A percentile compares a stretch with the other conserved stretches of the same genome.
phyloP scores from a whole-genome alignment of 331 rosid genomes.

The Stylosanthes scabra region DNA sequence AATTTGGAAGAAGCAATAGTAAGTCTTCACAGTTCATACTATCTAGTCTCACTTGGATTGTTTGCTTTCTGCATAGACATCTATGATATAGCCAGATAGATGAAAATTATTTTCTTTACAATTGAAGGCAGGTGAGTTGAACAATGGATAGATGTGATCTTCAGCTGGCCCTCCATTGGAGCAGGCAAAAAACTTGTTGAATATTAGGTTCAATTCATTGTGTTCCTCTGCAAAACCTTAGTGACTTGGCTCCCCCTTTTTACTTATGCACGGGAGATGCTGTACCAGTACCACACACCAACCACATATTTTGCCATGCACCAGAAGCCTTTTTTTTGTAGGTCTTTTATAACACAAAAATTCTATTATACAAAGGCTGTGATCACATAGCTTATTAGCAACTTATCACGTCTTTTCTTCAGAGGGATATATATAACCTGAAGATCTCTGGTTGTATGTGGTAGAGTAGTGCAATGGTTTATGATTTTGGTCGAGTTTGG shows the following conservation, averaged over 20 bases:
- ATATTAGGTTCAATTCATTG: conserved; percentile 22
- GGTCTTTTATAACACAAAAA: conserved; percentile 6
- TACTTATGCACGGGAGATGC: conserved; percentile 19
- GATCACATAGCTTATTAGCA: conserved; percentile 8
- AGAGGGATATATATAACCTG: conserved; percentile 8
- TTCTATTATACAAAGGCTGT: conserved; percentile 24
- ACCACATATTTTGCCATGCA: conserved; percentile 25
- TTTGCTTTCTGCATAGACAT: conserved; percentile 15
- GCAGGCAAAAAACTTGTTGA: conserved; percentile 30
- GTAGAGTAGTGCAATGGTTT: conserved; percentile 4
- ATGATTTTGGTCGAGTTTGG: conserved; percentile 14
- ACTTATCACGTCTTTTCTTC: neutral
- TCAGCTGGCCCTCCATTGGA: conserved; percentile 21
- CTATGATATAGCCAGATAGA: neutral
- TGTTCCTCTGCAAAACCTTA: conserved; percentile 6
- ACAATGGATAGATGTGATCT: conserved; percentile 32
- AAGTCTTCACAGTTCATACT: conserved; percentile 37
- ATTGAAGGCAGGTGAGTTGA: conserved; percentile 45
- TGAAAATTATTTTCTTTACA: conserved; percentile 16
- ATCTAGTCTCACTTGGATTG: neutral
- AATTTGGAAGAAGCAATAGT: conserved; percentile 61
- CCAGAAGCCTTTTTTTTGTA: conserved; percentile 8
- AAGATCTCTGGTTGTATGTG: conserved; percentile 25
- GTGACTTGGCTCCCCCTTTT: conserved; percentile 13
- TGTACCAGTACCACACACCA: conserved; percentile 30